phyloP scores from a whole-genome alignment of 139 green algal species.

The Pleodorina starrii region DNA sequence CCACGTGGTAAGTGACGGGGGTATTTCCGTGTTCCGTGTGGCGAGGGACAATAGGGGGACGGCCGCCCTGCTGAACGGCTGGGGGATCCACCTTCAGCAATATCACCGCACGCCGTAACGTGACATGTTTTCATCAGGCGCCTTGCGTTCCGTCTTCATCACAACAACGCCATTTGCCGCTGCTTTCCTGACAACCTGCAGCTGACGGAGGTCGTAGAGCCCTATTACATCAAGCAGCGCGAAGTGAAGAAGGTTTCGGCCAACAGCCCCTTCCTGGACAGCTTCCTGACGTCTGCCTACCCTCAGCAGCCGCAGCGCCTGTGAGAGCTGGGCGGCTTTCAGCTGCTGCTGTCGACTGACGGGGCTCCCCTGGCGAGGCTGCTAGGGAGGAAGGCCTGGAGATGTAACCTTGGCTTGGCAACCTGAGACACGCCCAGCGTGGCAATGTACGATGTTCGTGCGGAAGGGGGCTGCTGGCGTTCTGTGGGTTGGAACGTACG shows the following conservation, averaged over 20 bases:
- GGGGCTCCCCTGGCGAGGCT: no score
- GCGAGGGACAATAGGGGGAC: no score
- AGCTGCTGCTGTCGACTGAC: background rate
- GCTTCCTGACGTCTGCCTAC: constrained; percentile 56
- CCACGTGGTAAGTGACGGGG: constrained; percentile 73
- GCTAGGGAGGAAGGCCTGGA: no score
- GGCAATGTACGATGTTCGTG: no score
- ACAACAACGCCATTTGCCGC: background rate
- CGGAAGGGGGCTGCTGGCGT: no score
- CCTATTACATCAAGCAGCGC: constrained; percentile 47
- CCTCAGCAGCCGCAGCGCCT: background rate
- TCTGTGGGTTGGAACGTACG: no score
- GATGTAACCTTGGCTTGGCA: constrained; percentile 7
- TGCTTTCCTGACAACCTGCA: background rate
- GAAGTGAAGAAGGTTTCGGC: background rate
- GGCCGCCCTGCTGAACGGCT: background rate
- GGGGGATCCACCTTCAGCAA: no score
- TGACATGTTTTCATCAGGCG: no score
- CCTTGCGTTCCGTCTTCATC: no score
- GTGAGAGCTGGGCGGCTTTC: no score
- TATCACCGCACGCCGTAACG: background rate
- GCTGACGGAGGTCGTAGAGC: constrained; percentile 34
- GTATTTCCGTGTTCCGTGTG: background rate
- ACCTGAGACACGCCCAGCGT: no score
- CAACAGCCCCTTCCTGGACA: constrained; percentile 56